These are phyloP conservation scores for Pseudomassariella vexata DNA, from an alignment of 2,329 filamentous ascomycete species.

Conservation along the genomic window DNA sequence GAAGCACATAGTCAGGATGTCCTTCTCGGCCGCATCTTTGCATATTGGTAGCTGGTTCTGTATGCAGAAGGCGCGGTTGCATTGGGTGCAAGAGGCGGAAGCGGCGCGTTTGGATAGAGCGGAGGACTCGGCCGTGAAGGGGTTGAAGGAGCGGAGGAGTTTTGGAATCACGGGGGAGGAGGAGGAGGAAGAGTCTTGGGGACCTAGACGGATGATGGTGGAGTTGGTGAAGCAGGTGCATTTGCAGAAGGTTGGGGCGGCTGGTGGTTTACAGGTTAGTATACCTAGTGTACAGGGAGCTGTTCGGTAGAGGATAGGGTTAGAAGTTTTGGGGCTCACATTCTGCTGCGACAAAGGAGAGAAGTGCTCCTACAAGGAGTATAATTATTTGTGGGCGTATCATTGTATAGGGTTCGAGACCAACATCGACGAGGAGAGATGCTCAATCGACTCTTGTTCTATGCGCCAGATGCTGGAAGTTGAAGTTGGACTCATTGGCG, in stretches of 20 bases:
- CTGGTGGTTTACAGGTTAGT: slow-evolving; percentile 25
- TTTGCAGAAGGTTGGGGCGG: slow-evolving; percentile 61
- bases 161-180: slow-evolving; percentile 9
- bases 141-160: slow-evolving; percentile 17
- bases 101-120: slow-evolving; percentile 23
- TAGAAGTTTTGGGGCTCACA: slow-evolving; percentile 28
- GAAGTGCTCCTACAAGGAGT: slow-evolving; percentile 22
- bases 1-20: slow-evolving; percentile 59
- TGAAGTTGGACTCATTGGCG: not conserved
- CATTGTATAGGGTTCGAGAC: too few species aligned
- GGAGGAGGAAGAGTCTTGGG: slow-evolving; percentile 28
- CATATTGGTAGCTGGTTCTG: slow-evolving; percentile 55
- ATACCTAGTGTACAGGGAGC: not conserved
- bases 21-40: slow-evolving; percentile 54
- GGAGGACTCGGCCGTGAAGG: slow-evolving; percentile 9
- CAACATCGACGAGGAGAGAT: too few species aligned
- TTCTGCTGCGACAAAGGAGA: slow-evolving; percentile 28
- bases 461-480: too few species aligned
- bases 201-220: slow-evolving; percentile 59
- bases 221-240: slow-evolving; percentile 66
- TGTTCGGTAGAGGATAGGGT: not conserved
- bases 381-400: slow-evolving; percentile 19
- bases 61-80: slow-evolving; percentile 61
- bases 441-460: too few species aligned
- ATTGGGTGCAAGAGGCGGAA: slow-evolving; percentile 50